A percentile compares a stretch with the other conserved stretches of the same genome.
phyloP scores from a whole-genome alignment of 768 basidiomycete species.

The Phallus indusiatus region DNA sequence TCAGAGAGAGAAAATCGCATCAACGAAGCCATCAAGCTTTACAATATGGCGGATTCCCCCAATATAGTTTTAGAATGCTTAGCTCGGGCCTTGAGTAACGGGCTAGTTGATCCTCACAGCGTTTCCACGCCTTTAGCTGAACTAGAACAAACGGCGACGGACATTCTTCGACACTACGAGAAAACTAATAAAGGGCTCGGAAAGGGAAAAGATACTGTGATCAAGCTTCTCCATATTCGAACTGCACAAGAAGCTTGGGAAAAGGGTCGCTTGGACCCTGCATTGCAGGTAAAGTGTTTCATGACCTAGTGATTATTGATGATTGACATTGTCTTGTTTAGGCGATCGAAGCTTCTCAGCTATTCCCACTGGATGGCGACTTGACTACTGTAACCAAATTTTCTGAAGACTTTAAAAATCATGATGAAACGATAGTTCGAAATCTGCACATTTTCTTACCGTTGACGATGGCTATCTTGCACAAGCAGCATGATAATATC shows the following conservation, averaged over 20 bases:
- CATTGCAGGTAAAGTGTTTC: constrained; percentile 56
- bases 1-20: constrained; percentile 79
- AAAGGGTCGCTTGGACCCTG: constrained; percentile 60
- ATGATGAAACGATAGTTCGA: constrained; percentile 73
- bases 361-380: constrained; percentile 83
- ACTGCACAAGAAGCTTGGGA: constrained; percentile 74
- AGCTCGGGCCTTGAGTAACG: constrained; percentile 78
- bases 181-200: constrained; percentile 65
- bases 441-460: constrained; percentile 85
- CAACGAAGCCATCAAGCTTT: constrained; percentile 88
- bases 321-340: constrained; percentile 24
- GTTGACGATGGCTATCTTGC: constrained; percentile 87
- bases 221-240: constrained; percentile 67
- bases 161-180: constrained; percentile 75
- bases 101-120: constrained; percentile 51
- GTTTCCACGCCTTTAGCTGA: constrained; percentile 54
- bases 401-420: constrained; percentile 85
- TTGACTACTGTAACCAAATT: constrained; percentile 74
- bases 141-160: constrained; percentile 65
- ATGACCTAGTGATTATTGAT: background rate
- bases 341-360: constrained; percentile 80
- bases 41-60: constrained; percentile 90
- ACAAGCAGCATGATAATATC: constrained; percentile 66
- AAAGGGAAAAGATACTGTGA: constrained; percentile 62
- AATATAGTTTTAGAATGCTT: constrained; percentile 80